These are phyloP conservation scores for Naganishia antarctica DNA, from an alignment of 768 basidiomycete genomes.

Conservation along the genomic window DNA sequence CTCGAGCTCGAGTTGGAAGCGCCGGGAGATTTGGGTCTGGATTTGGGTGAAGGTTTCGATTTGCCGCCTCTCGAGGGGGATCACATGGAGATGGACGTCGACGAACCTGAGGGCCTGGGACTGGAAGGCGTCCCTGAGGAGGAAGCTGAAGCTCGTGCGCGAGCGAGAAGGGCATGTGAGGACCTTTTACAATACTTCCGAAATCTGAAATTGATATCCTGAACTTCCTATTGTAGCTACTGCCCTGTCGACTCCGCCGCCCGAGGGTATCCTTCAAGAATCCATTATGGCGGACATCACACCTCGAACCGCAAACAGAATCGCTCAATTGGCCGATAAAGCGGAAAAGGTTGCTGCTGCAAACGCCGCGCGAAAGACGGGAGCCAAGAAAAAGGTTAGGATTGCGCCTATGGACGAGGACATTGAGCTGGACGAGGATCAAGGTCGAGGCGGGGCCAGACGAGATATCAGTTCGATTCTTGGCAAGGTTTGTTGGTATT, in stretches of 20 bases:
- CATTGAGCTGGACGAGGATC: slow-evolving; percentile 56
- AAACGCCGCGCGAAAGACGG: slow-evolving; percentile 57
- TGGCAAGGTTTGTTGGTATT: slow-evolving; percentile 52
- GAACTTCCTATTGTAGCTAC: slow-evolving; percentile 57
- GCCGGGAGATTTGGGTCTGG: slow-evolving; percentile 28
- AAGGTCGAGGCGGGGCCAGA: slow-evolving; percentile 45
- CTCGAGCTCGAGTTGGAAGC: slow-evolving; percentile 19
- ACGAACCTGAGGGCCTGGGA: background rate
- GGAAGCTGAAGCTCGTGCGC: slow-evolving; percentile 42
- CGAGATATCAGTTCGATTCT: slow-evolving; percentile 66
- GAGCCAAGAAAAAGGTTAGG: slow-evolving; percentile 62
- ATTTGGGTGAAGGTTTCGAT: slow-evolving; percentile 51
- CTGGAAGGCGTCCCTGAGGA: background rate
- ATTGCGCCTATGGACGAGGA: slow-evolving; percentile 56
- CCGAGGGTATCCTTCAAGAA: slow-evolving; percentile 47
- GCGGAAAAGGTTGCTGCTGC: slow-evolving; percentile 51
- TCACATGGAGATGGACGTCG: slow-evolving; percentile 29
- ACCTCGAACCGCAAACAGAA: slow-evolving; percentile 54
- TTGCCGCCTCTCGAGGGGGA: slow-evolving; percentile 66
- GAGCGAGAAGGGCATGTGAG: slow-evolving; percentile 56
- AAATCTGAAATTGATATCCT: too few species aligned
- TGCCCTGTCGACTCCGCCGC: slow-evolving; percentile 72
- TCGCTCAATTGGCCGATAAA: slow-evolving; percentile 40
- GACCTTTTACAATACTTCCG: slow-evolving; percentile 33
- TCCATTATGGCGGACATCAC: slow-evolving; percentile 42